Percentiles rank a stretch among this genome's conserved stretches.
phyloP scores from a whole-genome alignment of 2,329 filamentous ascomycete species.

The Pseudogymnoascus sp. region DNA sequence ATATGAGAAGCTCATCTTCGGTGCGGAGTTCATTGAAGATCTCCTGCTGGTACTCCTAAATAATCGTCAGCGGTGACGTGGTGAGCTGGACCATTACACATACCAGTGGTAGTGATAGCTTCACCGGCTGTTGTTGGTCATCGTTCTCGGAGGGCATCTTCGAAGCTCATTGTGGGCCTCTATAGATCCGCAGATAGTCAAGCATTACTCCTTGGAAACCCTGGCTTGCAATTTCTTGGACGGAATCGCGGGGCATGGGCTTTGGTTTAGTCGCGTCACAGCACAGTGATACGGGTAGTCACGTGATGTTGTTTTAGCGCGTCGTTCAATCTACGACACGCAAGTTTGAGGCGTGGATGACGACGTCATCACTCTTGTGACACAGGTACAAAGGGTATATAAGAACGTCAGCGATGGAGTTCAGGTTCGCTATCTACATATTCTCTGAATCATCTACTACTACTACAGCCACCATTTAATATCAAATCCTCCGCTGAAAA shows the following conservation, averaged over 20 bases:
- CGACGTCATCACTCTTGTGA: neutral
- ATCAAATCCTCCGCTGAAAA: neutral
- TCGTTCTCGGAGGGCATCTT: conserved; percentile 29
- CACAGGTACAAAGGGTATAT: conserved; percentile 6
- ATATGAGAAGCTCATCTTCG: conserved; percentile 88
- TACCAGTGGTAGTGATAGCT: conserved; percentile 70
- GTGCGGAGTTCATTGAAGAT: conserved; percentile 83
- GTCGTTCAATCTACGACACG: neutral
- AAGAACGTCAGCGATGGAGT: neutral
- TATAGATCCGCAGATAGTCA: neutral
- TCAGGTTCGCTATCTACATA: neutral
- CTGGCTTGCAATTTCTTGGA: neutral
- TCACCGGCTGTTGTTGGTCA: conserved; percentile 57
- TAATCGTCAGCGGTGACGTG: conserved; percentile 13
- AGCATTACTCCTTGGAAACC: conserved; percentile 2
- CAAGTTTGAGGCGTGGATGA: conserved; percentile 2
- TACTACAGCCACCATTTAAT: neutral
- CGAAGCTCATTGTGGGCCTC: conserved; percentile 8
- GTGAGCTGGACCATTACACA: conserved; percentile 14
- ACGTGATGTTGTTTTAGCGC: neutral
- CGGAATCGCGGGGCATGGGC: neutral
- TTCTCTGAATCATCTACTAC: neutral
- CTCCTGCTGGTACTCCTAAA: conserved; percentile 81
- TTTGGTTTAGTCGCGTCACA: neutral
- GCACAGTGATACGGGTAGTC: neutral